Evolutionary conservation across 108 stramenopile species (phyloP), one percentile per base, ranked within the genome.

Genomic region (Conticribra guillardii): DNA sequence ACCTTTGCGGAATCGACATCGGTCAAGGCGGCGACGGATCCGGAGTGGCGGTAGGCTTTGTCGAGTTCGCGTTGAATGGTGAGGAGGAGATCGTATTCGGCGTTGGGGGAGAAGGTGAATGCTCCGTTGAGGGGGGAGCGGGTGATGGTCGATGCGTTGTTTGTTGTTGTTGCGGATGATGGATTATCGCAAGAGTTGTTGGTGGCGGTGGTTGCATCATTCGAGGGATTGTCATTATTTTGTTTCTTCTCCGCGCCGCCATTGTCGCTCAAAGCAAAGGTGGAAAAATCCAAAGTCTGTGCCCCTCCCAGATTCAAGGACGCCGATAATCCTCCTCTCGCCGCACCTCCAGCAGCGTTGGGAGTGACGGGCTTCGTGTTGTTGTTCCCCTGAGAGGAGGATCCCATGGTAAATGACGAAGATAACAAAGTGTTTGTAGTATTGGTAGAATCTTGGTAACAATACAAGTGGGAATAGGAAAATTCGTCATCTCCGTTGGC

Each of bases 51-150:
- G 29, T 63, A 47, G 31, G 49, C 15, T 17, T 62, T 28, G 37
- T 74, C 72, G 16, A 85, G 53, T 73, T 64, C 74, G 52, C 76
- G 66, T 64, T 74, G 64, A 22, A 94, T 86, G 57, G 84, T 73
- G 0, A 84, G 65, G 18, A 94, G 60, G 48, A 94, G 28, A 48
- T 79, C 77, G 58, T 71, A 71, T 34, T 79, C 77, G 29, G 77
- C 69, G 54, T 79, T 54, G 2, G 71, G 69, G 45, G 64, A 69
- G 58, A 79, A 79, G 26, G 77, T 79, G 56, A 79, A 79, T n/a
- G 77, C 77, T 29, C 77, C 77, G 33, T 79, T 79, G 28, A 64
- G 64, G 0, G 77, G 77, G 54, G 70, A 64, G 24, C 77, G 69
- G 23, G 69, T 57, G 50, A 79, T 50, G 37, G 37, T 16, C 15